Conservation (phyloP, 306 rosid genomes). For the Boehmeria nivea region DNA sequence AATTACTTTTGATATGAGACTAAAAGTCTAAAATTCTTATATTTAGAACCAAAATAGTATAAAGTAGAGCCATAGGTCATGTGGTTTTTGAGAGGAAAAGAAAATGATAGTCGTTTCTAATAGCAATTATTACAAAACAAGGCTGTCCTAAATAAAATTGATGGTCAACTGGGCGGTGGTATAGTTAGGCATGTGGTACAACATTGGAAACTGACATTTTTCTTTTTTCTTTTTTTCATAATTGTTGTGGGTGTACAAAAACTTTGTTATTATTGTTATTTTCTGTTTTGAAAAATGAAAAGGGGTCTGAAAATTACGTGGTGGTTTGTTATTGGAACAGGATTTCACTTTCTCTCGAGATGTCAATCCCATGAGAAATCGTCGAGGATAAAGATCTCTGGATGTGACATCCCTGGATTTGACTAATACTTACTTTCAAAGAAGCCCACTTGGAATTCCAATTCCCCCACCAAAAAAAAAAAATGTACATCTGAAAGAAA, state of each 20-base stretch:
- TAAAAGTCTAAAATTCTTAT: background rate
- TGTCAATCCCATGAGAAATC: constrained; percentile 58
- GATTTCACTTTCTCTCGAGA: constrained; percentile 37
- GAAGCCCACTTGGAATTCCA: constrained; percentile 37
- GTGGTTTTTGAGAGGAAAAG: background rate
- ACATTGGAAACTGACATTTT: constrained; percentile 8
- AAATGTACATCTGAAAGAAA: background rate
- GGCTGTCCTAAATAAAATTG: too few relatives aligned
- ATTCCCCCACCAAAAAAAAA: constrained; percentile 24
- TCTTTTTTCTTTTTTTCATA: background rate
- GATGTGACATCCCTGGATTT: constrained; percentile 65
- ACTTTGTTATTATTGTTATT: background rate
- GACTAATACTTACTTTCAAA: constrained; percentile 30
- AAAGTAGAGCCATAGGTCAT: background rate
- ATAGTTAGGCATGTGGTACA: constrained; percentile 15
- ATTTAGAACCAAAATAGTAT: background rate
- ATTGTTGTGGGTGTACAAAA: too few relatives aligned
- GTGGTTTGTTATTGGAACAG: constrained; percentile 45
- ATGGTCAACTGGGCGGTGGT: constrained; percentile 17
- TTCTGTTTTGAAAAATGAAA: background rate
- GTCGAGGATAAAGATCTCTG: constrained; percentile 55
- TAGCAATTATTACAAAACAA: background rate
- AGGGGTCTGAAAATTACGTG: constrained; percentile 24
- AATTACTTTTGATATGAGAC: background rate
- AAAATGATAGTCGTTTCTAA: background rate